Evolutionary conservation across 2,329 filamentous ascomycete species (phyloP), one percentile per base, ranked within the genome.

Genomic region (Aciculosporium take): DNA sequence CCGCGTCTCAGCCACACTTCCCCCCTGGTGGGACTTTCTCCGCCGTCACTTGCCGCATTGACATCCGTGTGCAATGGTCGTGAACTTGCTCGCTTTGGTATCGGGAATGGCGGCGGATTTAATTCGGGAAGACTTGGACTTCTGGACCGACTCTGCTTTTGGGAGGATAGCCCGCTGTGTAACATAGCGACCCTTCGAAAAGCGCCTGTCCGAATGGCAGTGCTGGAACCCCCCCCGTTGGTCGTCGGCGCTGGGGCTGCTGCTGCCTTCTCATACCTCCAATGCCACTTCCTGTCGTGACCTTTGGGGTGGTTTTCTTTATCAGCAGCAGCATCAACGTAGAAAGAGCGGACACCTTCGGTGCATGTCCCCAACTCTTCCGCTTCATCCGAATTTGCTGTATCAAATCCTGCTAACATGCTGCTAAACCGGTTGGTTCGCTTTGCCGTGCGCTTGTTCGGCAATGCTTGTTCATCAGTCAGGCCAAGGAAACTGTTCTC

Each of bases 31-130:
- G 87, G 87, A 55, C 85, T 94, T 47, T 77, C 73, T 31, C 78
- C 79, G 3, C 83, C 83, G 47, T 94, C 86, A 46, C 74, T 76
- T 0, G 71, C 68, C 3, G 68, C 67, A 56, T 83, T 87, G 39
- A 72, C 66, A 49, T 73, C 80, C 45, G 78, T 61, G 1, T 77
- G 74, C 18, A 80, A 72, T 52, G 81, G 79, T 45, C 87, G 77
- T 5, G 88, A 98, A 60, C 89, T 96, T 24, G 85, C 84, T 43
- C 91, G 72, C 3, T 80, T 81, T 0, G 91, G 91, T 6, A 98
- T 94, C 0, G 91, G 88, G 65, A 94, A 95, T 0, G 91, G 91
- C 23, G 91, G 88, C 40, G 76, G 69, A 24, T 59, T 64, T 41
- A 65, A 46, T 45, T 77, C 85, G 38, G 66, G 69, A 40, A 76